A percentile compares a stretch with the other conserved stretches of the same genome.
Conservation (phyloP, 2,329 filamentous ascomycete genomes). For the Colletotrichum endophyticum region DNA sequence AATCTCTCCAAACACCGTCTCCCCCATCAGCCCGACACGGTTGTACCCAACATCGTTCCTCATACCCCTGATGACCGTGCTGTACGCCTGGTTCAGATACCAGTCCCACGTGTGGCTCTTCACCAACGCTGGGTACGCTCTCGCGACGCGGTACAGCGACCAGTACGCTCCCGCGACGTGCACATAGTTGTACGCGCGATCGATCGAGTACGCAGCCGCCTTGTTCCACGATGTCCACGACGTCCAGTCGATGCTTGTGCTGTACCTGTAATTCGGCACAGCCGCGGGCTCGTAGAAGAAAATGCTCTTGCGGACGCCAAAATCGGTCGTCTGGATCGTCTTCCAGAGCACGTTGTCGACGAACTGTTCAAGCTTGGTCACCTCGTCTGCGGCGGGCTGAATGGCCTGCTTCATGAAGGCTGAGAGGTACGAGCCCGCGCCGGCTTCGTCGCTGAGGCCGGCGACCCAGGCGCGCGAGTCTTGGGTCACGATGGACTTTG, state of each 20-base stretch:
- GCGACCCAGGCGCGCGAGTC: conserved; percentile 61
- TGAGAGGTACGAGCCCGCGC: conserved; percentile 60
- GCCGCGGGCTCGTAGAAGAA: conserved; percentile 60
- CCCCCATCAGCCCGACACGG: conserved; percentile 60
- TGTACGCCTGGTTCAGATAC: conserved; percentile 60
- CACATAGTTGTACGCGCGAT: conserved; percentile 64
- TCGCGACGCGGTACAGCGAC: conserved; percentile 59
- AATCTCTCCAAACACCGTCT: conserved; percentile 60
- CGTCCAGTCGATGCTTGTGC: conserved; percentile 47
- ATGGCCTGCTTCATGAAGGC: conserved; percentile 58
- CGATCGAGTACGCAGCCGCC: conserved; percentile 45
- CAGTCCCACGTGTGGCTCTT: conserved; percentile 50
- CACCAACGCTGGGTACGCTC: conserved; percentile 50
- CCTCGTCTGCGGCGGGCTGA: conserved; percentile 52
- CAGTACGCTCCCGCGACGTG: conserved; percentile 62
- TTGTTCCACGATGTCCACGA: conserved; percentile 58
- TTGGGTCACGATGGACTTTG: conserved; percentile 43
- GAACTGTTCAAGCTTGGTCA: conserved; percentile 59
- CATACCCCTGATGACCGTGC: conserved; percentile 47
- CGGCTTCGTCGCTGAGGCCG: conserved; percentile 64
- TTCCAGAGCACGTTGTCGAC: conserved; percentile 55
- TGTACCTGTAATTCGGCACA: conserved; percentile 49
- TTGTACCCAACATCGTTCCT: conserved; percentile 47
- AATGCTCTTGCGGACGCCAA: conserved; percentile 56
- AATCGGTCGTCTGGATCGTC: conserved; percentile 48